Percentiles rank a stretch among this genome's conserved stretches.
phyloP scores from a whole-genome alignment of 768 basidiomycete genomes.

The Xerocomellus chrysenteron region DNA sequence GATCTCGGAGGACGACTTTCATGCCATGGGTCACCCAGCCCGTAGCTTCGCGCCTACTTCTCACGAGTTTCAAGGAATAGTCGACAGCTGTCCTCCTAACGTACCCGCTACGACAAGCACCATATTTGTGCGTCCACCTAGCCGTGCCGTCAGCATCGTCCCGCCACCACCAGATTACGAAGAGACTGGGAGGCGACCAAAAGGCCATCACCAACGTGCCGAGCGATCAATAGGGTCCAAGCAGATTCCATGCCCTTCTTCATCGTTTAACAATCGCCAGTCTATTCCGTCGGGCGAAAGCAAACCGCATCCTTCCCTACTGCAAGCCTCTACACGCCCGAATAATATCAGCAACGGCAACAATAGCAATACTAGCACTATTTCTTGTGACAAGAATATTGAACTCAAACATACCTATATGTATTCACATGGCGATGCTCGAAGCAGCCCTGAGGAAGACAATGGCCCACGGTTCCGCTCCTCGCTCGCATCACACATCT shows the following conservation, averaged over 20 bases:
- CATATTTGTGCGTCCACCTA: constrained; percentile 23
- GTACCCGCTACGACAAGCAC: neutral
- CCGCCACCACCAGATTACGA: constrained; percentile 25
- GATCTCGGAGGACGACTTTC: constrained; percentile 40
- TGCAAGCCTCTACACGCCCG: constrained; percentile 21
- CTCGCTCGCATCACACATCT: constrained; percentile 10
- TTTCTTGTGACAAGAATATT: constrained; percentile 15
- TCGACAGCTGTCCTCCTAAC: neutral
- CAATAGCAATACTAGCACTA: constrained; percentile 23
- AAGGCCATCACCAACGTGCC: constrained; percentile 6
- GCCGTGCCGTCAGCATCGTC: constrained; percentile 32
- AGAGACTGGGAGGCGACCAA: constrained; percentile 16
- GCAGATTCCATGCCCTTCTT: constrained; percentile 1
- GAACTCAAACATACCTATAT: constrained; percentile 20
- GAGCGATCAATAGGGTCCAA: constrained; percentile 4
- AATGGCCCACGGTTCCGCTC: constrained; percentile 7
- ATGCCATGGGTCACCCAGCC: constrained; percentile 20
- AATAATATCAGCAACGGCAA: constrained; percentile 24
- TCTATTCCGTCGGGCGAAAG: constrained; percentile 1
- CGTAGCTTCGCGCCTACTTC: constrained; percentile 4
- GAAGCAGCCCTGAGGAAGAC: constrained; percentile 1
- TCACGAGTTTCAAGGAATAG: neutral
- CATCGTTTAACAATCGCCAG: constrained; percentile 6
- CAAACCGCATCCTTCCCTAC: constrained; percentile 9
- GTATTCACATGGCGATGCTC: constrained; percentile 24